Base-by-base conservation (phyloP, 106 monocot genomes). In the Dendrobium huoshanense region DNA sequence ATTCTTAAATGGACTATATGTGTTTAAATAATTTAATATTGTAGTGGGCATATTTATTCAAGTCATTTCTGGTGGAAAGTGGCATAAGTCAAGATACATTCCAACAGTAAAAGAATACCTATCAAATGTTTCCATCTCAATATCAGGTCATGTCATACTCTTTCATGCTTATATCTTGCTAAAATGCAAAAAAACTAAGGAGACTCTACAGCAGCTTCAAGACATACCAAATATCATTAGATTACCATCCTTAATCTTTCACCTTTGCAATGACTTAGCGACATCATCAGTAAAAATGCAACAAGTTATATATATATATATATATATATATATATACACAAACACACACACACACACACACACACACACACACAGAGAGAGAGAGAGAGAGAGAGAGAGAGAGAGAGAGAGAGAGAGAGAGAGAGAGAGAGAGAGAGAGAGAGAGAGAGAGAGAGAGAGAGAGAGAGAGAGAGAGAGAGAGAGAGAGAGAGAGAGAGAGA, bases 201-300 rank as follows among this genome's bases (percentile, higher is more conserved):
- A 90, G 42, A 75, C 74, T 19, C 27, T 81, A 73, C 42, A 78
- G 37, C 2, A 77, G 44, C 42, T 83, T 16, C 27, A 73, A 44
- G 81, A 41, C 4, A 81, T 78, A 37, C 75, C 77, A 10, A 68
- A 79, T 55, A 25, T 87, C n/a, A 41, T 85, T 41, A 77, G 64
- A 22, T 75, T 44, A 9, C 75, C 82, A 42, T 87, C 89, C 7
- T 75, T 41, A 77, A 77, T 90, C 51, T 84, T 85, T 27, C 47
- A 86, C 3, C 84, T 89, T 75, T 87, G 77, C 86, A 80, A 89
- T 47, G 89, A 89, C 81, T 78, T 85, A 17, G 89, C 89, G 11
- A 89, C 87, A 7, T 81, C 81, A 18, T 68, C 77, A 40, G 89
- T 90, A 82, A 41, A 68, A 17, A 29, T 4, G 5, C 13, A 51